A percentile compares a stretch with the other conserved stretches of the same genome.
phyloP scores from a whole-genome alignment of 805 yeast species.

The Cyberlindnera mycetangii region DNA sequence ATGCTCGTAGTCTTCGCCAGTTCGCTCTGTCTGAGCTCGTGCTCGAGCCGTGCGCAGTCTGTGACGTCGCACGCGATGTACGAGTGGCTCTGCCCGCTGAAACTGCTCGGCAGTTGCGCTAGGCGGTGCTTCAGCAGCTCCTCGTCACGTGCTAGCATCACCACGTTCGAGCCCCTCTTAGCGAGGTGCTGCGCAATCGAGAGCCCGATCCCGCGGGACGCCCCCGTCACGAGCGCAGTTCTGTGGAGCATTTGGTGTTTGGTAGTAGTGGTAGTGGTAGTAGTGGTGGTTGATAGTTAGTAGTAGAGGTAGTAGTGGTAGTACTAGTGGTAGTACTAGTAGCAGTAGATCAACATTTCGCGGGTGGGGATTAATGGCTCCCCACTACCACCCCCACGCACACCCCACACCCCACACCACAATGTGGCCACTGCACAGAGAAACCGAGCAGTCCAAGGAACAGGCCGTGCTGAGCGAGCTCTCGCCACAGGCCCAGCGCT shows the following conservation, averaged over 20 bases:
- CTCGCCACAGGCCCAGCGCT: slow-evolving; percentile 11
- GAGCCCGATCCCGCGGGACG: slow-evolving; percentile 65
- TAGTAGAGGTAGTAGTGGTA: no score
- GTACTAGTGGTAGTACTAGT: no score
- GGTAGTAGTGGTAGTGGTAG: no score
- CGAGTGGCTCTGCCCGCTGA: slow-evolving; percentile 19
- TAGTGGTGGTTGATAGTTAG: no score
- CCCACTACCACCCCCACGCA: neutral
- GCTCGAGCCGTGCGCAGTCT: slow-evolving; percentile 7
- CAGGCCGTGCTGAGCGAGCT: slow-evolving; percentile 7
- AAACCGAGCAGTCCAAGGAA: neutral
- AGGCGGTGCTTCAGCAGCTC: slow-evolving; percentile 32
- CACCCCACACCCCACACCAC: neutral
- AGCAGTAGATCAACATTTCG: no score
- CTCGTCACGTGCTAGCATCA: slow-evolving; percentile 49
- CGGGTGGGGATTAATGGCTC: no score
- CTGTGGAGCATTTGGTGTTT: no score
- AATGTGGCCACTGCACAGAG: slow-evolving; percentile 6
- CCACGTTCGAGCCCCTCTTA: slow-evolving; percentile 46
- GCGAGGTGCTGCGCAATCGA: slow-evolving; percentile 52
- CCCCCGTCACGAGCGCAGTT: slow-evolving; percentile 64
- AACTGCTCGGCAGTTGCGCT: slow-evolving; percentile 6
- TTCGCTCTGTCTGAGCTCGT: neutral
- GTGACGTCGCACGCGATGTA: slow-evolving; percentile 19
- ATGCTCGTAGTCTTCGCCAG: slow-evolving; percentile 21